Evolutionary conservation across 257 asterid species (phyloP), one percentile per base, ranked within the genome.

Genomic region (Dorcoceras hygrometricum): DNA sequence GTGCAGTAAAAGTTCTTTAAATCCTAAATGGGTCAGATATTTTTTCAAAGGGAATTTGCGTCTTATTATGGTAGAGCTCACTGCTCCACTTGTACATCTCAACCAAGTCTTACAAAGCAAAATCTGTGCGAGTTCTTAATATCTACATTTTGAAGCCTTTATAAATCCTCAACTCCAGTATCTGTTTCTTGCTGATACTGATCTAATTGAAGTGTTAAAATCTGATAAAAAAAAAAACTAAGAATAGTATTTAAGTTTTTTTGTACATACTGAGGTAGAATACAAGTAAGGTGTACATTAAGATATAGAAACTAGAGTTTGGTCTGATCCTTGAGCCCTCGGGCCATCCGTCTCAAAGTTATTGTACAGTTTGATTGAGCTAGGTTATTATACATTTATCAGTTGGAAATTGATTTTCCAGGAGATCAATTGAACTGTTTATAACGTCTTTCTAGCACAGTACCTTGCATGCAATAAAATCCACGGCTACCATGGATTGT

Each of bases 231-330:
- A 39, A 14, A 39, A 14, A n/a, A n/a, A n/a, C n/a, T n/a, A n/a
- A n/a, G n/a, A n/a, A n/a, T n/a, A n/a, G n/a, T n/a, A n/a, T n/a
- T n/a, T n/a, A n/a, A n/a, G 67, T 4, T 67, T 66, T 67, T 19
- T 65, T 84, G 91, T 87, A 78, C 67, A 86, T 75, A 83, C 76
- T 58, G 39, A 34, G 43, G 50, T 32, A 24, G 62, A 68, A 59
- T 20, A 39, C 43, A 18, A 43, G 67, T 69, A 59, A 74, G 27
- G 23, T 80, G 89, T 87, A 76, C 71, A 83, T 75, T 66, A 56
- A 50, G 39, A 76, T 58, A 50, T 64, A 62, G 77, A 68, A 76
- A 39, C 53, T 64, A 64, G 55, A 29, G 20, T 62, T 29, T 32
- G 34, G 70, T 57, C 58, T 59, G 59, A 26, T 61, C 48, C n/a